These are phyloP conservation scores for Solanum clarkiae DNA, from an alignment of 257 asterid genomes.

Conservation along the genomic window DNA sequence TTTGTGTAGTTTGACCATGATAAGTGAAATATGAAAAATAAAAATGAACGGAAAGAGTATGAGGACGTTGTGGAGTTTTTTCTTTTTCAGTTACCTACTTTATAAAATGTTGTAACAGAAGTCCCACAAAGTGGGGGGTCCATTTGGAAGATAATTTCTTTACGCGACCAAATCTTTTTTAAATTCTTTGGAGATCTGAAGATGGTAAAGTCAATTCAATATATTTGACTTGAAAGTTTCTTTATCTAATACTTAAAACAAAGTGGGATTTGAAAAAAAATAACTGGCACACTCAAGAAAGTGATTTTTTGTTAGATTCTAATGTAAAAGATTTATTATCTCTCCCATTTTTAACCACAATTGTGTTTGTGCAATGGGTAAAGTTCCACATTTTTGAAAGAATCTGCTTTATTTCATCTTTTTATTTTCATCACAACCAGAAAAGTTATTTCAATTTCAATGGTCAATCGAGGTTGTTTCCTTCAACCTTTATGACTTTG, in stretches of 20 bases:
- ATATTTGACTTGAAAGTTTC: neutral
- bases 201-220: neutral
- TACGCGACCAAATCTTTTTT: neutral
- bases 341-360: neutral
- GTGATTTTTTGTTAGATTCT: neutral
- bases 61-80: neutral
- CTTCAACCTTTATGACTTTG: neutral
- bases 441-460: neutral
- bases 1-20: fast-evolving
- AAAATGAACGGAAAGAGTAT: no score
- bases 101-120: neutral
- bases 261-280: neutral
- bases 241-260: neutral
- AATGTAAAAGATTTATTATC: neutral
- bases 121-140: neutral
- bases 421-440: neutral
- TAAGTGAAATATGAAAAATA: no score
- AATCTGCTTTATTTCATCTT: neutral
- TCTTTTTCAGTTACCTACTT: neutral
- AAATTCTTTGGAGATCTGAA: neutral
- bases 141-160: neutral
- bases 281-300: neutral
- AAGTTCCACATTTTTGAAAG: neutral
- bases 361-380: neutral
- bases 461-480: neutral